A percentile compares a stretch with the other conserved stretches of the same genome.
phyloP scores from a whole-genome alignment of 768 basidiomycete species.

The Rossbeevera mucosa region DNA sequence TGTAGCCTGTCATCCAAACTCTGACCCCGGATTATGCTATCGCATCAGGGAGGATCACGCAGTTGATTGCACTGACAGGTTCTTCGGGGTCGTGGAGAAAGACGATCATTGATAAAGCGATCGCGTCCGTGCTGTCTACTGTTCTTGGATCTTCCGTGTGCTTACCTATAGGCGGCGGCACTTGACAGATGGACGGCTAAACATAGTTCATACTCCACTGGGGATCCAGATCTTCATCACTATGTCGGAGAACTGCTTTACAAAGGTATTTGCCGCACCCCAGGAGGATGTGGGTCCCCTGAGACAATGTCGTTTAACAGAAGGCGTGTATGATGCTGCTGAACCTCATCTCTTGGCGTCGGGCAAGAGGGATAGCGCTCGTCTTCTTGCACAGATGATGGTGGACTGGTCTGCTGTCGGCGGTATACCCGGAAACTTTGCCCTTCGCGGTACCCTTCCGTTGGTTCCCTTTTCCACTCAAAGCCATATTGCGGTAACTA shows the following conservation, averaged over 20 bases:
- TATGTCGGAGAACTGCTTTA: conserved; percentile 86
- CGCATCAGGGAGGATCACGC: conserved; percentile 72
- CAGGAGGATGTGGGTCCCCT: not conserved
- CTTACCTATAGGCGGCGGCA: conserved; percentile 13
- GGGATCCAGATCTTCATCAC: conserved; percentile 84
- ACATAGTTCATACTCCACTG: conserved; percentile 72
- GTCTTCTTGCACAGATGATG: conserved; percentile 81
- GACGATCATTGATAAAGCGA: conserved; percentile 77
- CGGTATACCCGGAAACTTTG: conserved; percentile 63
- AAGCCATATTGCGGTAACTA: not conserved
- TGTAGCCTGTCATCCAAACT: not conserved
- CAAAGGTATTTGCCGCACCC: conserved; percentile 53
- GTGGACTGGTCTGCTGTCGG: conserved; percentile 67
- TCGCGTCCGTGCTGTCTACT: conserved; percentile 55
- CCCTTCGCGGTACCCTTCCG: conserved; percentile 83
- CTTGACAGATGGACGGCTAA: conserved; percentile 79
- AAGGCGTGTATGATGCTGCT: conserved; percentile 68
- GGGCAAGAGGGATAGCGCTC: conserved; percentile 85
- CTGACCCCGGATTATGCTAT: not conserved
- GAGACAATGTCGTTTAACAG: conserved; percentile 37
- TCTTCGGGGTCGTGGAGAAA: conserved; percentile 83
- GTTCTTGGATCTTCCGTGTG: conserved; percentile 9
- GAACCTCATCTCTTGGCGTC: conserved; percentile 82
- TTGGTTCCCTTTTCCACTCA: conserved; percentile 31
- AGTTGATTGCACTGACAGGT: conserved; percentile 85